These are phyloP conservation scores for Fusarium sacchari DNA, from an alignment of 2,329 filamentous ascomycete genomes.

Conservation along the genomic window DNA sequence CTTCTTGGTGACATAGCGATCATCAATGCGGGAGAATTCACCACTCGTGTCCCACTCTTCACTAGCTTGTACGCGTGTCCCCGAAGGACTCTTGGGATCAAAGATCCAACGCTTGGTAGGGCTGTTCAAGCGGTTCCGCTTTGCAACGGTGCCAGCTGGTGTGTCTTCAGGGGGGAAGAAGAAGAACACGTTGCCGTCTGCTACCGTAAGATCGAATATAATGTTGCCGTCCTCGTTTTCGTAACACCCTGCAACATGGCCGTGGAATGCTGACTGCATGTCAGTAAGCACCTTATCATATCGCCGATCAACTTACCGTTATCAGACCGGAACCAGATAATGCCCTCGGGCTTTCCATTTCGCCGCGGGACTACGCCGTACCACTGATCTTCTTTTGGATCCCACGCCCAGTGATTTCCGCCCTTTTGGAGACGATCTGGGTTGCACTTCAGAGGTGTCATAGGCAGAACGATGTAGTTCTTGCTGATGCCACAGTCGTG, in stretches of 20 bases:
- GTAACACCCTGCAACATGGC: conserved; percentile 19
- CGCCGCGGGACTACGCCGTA: conserved; percentile 8
- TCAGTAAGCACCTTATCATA: neutral
- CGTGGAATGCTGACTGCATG: conserved; percentile 17
- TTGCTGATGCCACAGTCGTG: conserved; percentile 16
- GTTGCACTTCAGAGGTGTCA: conserved; percentile 7
- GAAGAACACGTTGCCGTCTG: conserved; percentile 24
- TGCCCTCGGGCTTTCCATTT: conserved; percentile 5
- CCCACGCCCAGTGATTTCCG: conserved; percentile 19
- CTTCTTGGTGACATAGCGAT: conserved; percentile 3
- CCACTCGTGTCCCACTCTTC: neutral
- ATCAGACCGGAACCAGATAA: conserved; percentile 6
- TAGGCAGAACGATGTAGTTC: conserved; percentile 18
- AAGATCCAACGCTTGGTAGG: neutral
- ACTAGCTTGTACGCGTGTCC: neutral
- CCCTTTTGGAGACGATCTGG: conserved; percentile 1
- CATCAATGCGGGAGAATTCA: conserved; percentile 16
- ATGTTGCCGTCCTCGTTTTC: conserved; percentile 19
- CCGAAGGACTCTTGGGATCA: neutral
- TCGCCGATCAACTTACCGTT: neutral
- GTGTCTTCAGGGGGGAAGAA: conserved; percentile 5
- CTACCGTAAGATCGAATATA: conserved; percentile 13
- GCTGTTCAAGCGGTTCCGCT: neutral
- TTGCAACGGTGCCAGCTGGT: neutral
- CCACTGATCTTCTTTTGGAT: neutral